Base-by-base conservation (phyloP, 148 eudicot genomes). In the Nepenthes mirabilis region DNA sequence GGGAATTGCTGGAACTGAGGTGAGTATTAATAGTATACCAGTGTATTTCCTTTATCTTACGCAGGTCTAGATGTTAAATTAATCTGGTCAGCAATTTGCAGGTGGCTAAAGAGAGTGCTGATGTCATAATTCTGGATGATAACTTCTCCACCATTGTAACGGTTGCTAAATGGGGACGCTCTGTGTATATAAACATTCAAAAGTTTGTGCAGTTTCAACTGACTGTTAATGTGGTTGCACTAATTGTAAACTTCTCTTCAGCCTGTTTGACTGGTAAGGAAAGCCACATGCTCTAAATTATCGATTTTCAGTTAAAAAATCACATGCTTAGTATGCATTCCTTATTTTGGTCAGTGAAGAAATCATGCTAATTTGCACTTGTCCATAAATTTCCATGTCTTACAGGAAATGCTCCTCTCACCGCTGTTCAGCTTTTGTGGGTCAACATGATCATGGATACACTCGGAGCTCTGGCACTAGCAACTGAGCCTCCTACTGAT, bases 381-480 rank as follows among this genome's bases (percentile, higher is more conserved):
- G 23, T 23, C 23, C 23, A 23, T 23, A 23, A 23, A 14, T 23
- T 55, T 33, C n/a, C 35, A n/a, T 12, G 6, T 3, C 37, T 69
- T 64, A 13, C 75, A 83, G 89, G 89, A 58, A 70, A 51, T 48
- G 79, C 89, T 60, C 89, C 89, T 11, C 79, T 83, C 14, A 83
- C 89, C 63, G 89, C 89, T 61, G 85, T 83, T 67, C 89, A 83
- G 69, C 81, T 83, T 59, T 63, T 83, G 37, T 83, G 89, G 89
- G 89, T 83, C 52, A 80, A 83, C 83, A 83, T 83, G 85, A 83
- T 83, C 61, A 83, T 83, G 89, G 89, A 83, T 70, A 83, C 89
- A 10, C 75, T 83, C 11, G 89, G 85, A 49, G 89, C 89, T 14
- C 85, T 83, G 66, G 85, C 85, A 34, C 69, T 83, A 33, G 89